Evolutionary conservation across 148 eudicot species (phyloP), one percentile per base, ranked within the genome.

Genomic region (Camellia lanceoleosa): DNA sequence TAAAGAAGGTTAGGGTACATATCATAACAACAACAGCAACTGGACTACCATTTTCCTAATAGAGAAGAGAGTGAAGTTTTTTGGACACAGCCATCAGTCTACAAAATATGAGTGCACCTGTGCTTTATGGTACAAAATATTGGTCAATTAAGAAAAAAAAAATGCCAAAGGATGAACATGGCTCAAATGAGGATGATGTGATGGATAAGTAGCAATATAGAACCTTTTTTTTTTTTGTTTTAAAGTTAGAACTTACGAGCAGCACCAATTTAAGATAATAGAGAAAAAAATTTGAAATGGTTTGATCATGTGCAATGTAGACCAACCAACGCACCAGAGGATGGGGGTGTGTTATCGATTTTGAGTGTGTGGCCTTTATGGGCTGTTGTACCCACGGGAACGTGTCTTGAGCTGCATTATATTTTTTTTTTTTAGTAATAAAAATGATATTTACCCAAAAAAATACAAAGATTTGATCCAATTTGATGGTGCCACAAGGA

Each of bases 191-290:
- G 75, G 6, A 51, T 12, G 43, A 72, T 23, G 60, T 43, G 71
- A 68, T 43, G 51, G 51, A 71, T 46, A 71, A 43, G 30, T 11
- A 71, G 74, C 74, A 73, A 7, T 56, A 73, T 18, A 72, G 18
- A 15, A 60, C 6, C 13, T 15, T 14, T 6, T 60, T 4, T 7
- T 15, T 4, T 2, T 55, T 8, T 55, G n/a, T 47, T 47, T 30
- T 30, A 30, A 30, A 30, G 38, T 30, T 30, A 30, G 38, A 30
- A 30, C 38, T 30, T 30, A 30, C 38, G 1, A 30, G 38, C 38
- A 30, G 38, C 38, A 30, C 38, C 38, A 30, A 30, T 30, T 30
- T 30, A 30, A 30, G 38, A 30, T 30, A 30, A 1, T 30, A 30
- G 38, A 30, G 38, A 30, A 30, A 30, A 30, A 30, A 30, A 30